Base-by-base conservation (phyloP, 768 basidiomycete species). In the Tephrocybe sp. region DNA sequence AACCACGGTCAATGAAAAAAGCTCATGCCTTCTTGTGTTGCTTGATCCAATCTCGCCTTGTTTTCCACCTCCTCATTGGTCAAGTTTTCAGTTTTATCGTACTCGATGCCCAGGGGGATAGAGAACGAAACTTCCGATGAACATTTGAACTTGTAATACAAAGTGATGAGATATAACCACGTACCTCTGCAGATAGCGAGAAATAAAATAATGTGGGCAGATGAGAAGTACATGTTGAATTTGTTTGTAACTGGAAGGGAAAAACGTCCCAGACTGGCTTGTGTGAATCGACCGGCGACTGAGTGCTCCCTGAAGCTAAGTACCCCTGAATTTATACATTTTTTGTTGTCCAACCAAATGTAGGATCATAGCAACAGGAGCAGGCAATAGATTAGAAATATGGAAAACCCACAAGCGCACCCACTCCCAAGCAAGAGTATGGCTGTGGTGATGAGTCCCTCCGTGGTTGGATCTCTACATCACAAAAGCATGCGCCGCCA, bases 231-330 rank as follows among this genome's bases (percentile, higher is more conserved):
- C 42, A 43, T 43, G n/a, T 20, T 36, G 11, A 39, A 21, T 43
- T 43, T 24, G 24, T 23, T 25, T 43, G 42, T 9, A 43, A 43
- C 3, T 15, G 10, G 11, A 23, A 11, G 23, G 7, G 28, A 11
- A 30, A 30, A 30, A n/a, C n/a, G n/a, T n/a, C n/a, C 4, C n/a
- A 17, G 10, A 20, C 4, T 41, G 4, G 42, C 28, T 26, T 43
- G 42, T 28, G 42, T 43, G 42, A 43, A 43, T 43, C 42, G 42
- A 30, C 42, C 42, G 28, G 42, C 42, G 42, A 43, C 42, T 17
- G 24, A 23, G n/a, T n/a, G n/a, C n/a, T n/a, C n/a, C n/a, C n/a
- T n/a, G n/a, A n/a, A n/a, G n/a, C n/a, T n/a, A n/a, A n/a, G n/a
- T n/a, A n/a, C n/a, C n/a, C n/a, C n/a, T n/a, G n/a, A n/a, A n/a